Conservation (phyloP, 176 grass and related monocot species). For the Oryza australiensis region DNA sequence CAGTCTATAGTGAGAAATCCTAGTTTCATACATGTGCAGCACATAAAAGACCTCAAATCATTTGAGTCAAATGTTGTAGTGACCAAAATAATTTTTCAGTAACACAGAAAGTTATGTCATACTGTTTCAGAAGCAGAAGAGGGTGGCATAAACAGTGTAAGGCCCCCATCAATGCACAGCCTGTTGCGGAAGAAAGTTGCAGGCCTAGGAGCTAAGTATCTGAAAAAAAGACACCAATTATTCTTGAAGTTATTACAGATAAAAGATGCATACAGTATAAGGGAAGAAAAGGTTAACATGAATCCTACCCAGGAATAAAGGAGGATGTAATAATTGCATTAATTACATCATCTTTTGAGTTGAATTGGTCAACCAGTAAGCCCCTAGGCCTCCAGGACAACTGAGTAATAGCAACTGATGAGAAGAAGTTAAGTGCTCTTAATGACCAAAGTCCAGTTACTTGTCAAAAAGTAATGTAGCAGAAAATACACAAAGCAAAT, state of each 20-base stretch:
- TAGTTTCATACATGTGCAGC: background rate
- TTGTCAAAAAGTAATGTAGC: background rate
- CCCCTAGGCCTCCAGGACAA: constrained; percentile 83
- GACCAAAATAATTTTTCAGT: background rate
- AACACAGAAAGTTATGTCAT: constrained; percentile 10
- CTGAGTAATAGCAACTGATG: constrained; percentile 84
- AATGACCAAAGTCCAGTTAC: background rate
- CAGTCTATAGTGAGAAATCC: background rate
- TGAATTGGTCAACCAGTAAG: constrained; percentile 91
- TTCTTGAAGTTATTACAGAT: constrained; percentile 20
- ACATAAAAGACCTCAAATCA: background rate
- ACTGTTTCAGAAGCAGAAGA: constrained; percentile 91
- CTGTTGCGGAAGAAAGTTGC: constrained; percentile 77
- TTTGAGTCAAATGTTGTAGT: background rate
- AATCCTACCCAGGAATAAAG: constrained; percentile 92
- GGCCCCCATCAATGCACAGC: constrained; percentile 87
- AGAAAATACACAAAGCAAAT: background rate
- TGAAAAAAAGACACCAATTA: constrained; percentile 39
- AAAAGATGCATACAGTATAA: background rate
- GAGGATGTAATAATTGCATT: constrained; percentile 91
- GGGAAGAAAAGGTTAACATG: background rate
- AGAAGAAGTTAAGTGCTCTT: constrained; percentile 36
- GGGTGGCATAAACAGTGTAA: constrained; percentile 98
- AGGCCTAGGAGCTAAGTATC: constrained; percentile 81
- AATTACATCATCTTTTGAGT: constrained; percentile 94